These are phyloP conservation scores for Vachellia collinsii DNA, from an alignment of 306 rosid species.

Conservation along the genomic window DNA sequence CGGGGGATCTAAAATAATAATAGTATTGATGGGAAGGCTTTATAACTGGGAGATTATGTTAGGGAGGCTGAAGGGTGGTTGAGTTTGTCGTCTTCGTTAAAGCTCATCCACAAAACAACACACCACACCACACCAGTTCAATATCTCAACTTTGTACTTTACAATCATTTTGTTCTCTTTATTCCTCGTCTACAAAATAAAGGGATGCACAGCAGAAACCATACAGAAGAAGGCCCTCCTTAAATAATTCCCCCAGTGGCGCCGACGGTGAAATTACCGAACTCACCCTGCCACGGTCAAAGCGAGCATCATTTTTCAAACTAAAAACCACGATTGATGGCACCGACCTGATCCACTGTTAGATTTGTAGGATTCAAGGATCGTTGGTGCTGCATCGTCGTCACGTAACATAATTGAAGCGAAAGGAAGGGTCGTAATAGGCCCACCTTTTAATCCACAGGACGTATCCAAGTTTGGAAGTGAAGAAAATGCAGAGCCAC, in stretches of 20 bases:
- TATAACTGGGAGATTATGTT: not conserved
- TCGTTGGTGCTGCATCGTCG: not conserved
- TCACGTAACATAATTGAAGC: not conserved
- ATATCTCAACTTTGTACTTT: constrained; percentile 16
- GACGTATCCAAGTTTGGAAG: constrained; percentile 47
- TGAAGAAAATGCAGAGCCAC: constrained; percentile 38
- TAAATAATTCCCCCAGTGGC: not conserved
- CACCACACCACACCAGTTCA: not conserved
- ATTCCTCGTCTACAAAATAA: not conserved
- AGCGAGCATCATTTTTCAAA: not conserved
- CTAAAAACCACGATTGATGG: no score
- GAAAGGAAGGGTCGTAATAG: not conserved
- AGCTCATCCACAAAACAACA: constrained; percentile 48
- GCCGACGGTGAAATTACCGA: not conserved
- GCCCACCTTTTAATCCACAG: constrained; percentile 2
- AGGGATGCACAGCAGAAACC: not conserved
- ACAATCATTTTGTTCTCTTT: constrained; percentile 24
- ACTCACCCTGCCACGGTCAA: not conserved
- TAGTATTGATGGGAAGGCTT: not conserved
- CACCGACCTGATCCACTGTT: not conserved
- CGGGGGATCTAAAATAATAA: not conserved
- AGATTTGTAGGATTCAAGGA: not conserved
- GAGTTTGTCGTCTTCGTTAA: constrained; percentile 39
- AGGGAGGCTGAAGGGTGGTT: constrained; percentile 41
- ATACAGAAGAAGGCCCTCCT: not conserved